A percentile compares a stretch with the other conserved stretches of the same genome.
Evolutionary conservation across 2,329 filamentous ascomycete genomes (phyloP).

Genomic region (Coniosporium tulheliwenetii): DNA sequence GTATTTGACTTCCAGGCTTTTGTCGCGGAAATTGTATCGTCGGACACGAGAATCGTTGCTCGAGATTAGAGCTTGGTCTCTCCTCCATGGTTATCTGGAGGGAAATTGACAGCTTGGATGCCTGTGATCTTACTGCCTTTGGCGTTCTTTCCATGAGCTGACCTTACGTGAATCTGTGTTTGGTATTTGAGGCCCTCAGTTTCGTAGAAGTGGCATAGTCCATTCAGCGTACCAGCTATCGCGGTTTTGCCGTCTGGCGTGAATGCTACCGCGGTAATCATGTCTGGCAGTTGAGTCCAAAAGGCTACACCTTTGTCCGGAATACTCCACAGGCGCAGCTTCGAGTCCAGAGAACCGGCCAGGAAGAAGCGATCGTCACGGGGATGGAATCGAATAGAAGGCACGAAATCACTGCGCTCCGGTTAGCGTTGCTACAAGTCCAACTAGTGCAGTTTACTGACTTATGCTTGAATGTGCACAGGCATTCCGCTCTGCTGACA

Average conservation of each 20-base stretch:
- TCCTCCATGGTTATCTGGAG: slow-evolving; percentile 39
- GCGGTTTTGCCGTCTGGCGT: slow-evolving; percentile 80
- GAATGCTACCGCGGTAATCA: slow-evolving; percentile 89
- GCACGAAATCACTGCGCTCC: slow-evolving; percentile 63
- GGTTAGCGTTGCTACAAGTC: too few species aligned
- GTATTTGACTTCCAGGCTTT: slow-evolving; percentile 74
- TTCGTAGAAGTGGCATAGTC: slow-evolving; percentile 78
- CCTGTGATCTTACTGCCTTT: slow-evolving; percentile 97
- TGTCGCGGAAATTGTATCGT: slow-evolving; percentile 76
- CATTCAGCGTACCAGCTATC: slow-evolving; percentile 76
- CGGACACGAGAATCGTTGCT: slow-evolving; percentile 90
- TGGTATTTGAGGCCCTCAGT: slow-evolving; percentile 77
- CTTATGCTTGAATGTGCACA: slow-evolving; percentile 78
- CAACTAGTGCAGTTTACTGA: too few species aligned
- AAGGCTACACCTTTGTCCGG: slow-evolving; percentile 89
- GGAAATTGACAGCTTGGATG: slow-evolving; percentile 58
- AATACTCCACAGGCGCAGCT: slow-evolving; percentile 87
- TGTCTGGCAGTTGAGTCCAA: slow-evolving; percentile 59
- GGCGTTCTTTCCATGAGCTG: slow-evolving; percentile 78
- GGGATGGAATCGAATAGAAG: slow-evolving; percentile 87
- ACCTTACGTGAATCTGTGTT: slow-evolving; percentile 84
- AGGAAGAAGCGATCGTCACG: slow-evolving; percentile 93
- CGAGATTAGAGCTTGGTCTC: slow-evolving; percentile 78
- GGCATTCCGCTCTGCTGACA: slow-evolving; percentile 64
- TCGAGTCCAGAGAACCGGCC: slow-evolving; percentile 79